Conservation (phyloP, 2,329 filamentous ascomycete species). For the Neofusicoccum laricinum region DNA sequence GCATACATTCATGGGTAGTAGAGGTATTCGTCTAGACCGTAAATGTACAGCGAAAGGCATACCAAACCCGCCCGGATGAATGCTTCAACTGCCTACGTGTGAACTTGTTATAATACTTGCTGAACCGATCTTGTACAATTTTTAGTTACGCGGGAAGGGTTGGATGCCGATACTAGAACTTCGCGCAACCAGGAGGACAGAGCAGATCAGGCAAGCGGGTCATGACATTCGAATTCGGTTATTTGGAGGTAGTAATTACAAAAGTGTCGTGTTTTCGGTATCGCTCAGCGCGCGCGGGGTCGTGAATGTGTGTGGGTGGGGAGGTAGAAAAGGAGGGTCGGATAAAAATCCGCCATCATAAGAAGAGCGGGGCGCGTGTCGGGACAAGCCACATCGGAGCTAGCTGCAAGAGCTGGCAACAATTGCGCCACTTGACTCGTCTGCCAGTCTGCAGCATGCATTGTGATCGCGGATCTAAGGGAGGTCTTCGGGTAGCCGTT, state of each 20-base stretch:
- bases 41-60: no score
- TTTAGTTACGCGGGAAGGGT: background rate
- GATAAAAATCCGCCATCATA: constrained; percentile 7
- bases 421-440: background rate
- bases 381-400: background rate
- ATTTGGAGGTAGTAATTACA: constrained; percentile 12
- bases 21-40: no score
- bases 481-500: background rate
- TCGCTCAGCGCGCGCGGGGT: background rate
- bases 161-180: background rate
- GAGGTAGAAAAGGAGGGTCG: background rate
- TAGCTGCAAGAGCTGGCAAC: background rate
- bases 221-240: background rate
- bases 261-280: background rate
- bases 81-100: no score
- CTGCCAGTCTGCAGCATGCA: background rate
- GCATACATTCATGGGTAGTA: no score
- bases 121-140: no score
- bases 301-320: background rate
- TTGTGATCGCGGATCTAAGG: background rate
- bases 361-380: background rate
- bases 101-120: no score
- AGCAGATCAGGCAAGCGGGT: background rate
- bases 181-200: background rate
- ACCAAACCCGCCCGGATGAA: no score